A percentile compares a stretch with the other conserved stretches of the same genome.
Conservation (phyloP, 257 asterid species). For the Solanum dulcamara region DNA sequence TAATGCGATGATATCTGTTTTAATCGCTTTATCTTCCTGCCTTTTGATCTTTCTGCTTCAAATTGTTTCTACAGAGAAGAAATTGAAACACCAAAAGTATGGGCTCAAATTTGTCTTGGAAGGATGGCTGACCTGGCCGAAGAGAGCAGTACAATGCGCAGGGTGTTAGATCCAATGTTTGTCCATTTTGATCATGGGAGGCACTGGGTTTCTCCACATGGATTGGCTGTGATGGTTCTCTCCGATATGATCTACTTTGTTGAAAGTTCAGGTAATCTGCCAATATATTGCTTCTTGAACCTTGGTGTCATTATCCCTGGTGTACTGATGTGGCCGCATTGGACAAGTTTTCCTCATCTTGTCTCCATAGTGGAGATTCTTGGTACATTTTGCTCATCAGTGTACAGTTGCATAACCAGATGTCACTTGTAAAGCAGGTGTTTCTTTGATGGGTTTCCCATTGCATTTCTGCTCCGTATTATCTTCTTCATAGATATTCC, state of each 20-base stretch:
- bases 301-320: background rate
- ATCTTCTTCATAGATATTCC: background rate
- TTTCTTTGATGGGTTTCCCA: background rate
- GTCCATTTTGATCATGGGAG: conserved; percentile 58
- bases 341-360: background rate
- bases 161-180: conserved; percentile 82
- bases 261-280: conserved; percentile 62
- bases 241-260: conserved; percentile 73
- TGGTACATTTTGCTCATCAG: background rate
- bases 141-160: conserved; percentile 88
- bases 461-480: background rate
- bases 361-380: background rate
- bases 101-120: conserved; percentile 91
- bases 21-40: background rate
- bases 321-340: background rate
- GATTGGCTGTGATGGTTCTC: conserved; percentile 61
- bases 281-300: background rate
- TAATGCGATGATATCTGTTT: background rate
- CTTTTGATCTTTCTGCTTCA: background rate
- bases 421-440: background rate
- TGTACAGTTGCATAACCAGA: background rate
- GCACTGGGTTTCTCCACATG: conserved; percentile 70
- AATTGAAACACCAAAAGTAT: conserved; percentile 67
- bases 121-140: conserved; percentile 83
- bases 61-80: conserved; percentile 55